Evolutionary conservation across 495 filamentous ascomycete species (phyloP), one percentile per base, ranked within the genome.

Genomic region (Aspergillus diversus): DNA sequence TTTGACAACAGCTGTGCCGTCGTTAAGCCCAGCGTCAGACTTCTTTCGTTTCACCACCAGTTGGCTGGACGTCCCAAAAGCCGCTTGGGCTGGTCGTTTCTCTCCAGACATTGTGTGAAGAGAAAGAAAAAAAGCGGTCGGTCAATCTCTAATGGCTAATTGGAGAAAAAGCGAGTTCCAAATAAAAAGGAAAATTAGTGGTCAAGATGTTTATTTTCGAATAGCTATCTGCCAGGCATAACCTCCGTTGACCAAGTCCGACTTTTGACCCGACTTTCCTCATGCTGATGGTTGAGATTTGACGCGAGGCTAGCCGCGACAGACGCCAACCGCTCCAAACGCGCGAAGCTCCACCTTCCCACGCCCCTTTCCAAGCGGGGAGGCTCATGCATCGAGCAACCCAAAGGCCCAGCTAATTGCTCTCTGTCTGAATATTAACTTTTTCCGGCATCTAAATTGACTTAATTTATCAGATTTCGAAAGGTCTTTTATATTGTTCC

Each of bases 21-120:
- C 75, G 73, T 87, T 87, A 52, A 93, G 79, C 69, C 94, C 80
- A 59, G 76, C 80, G 60, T 87, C 83, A 47, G 87, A 86, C 71
- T 85, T 95, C 73, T 93, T 93, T 71, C 94, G 83, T 77, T 97
- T 98, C 63, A 97, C 90, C 35, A 96, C 87, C 56, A 93, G 80
- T 73, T 96, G 91, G 59, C 60, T 76, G 5, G 87, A 87, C n/a
- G 86, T 83, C 63, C 88, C 87, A 67, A 94, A 92, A 48, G 88
- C 87, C 59, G 89, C 87, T 43, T 90, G 86, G 21, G 92, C 92
- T 47, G 92, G 91, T 62, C 96, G 85, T 77, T 98, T 97, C 78
- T 95, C 92, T 66, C 89, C 81, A 21, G 93, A 90, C 93, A 96
- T 97, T 6, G 61, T 81, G 61, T 37, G 16, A 43, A 17, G 46